phyloP scores from a whole-genome alignment of 257 asterid genomes.

The Apocynum venetum region DNA sequence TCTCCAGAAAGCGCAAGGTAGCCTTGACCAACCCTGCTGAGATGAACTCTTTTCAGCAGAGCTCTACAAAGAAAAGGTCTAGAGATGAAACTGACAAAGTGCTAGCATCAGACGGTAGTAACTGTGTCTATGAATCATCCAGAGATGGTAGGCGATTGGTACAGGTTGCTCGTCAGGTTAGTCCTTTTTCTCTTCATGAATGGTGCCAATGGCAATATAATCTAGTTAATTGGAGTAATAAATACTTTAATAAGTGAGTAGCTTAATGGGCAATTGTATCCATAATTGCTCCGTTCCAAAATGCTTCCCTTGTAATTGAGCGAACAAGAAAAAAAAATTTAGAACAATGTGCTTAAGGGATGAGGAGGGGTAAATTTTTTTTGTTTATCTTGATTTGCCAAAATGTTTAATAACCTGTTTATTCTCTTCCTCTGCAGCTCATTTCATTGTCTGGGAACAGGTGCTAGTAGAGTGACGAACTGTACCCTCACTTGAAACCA shows the following conservation, averaged over 20 bases:
- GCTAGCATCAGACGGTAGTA: constrained; percentile 19
- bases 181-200: constrained; percentile 8
- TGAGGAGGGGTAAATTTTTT: background rate
- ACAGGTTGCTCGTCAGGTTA: constrained; percentile 45
- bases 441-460: constrained; percentile 31
- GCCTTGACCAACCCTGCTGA: constrained; percentile 27
- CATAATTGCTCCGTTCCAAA: background rate
- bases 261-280: background rate
- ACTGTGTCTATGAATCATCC: constrained; percentile 13
- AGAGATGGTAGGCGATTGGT: constrained; percentile 28
- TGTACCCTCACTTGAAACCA: background rate
- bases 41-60: constrained; percentile 19
- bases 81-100: constrained; percentile 15
- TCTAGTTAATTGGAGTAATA: background rate
- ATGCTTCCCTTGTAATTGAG: background rate
- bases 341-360: background rate
- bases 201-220: background rate
- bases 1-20: constrained; percentile 47
- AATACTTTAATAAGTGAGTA: background rate
- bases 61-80: constrained; percentile 18
- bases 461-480: constrained; percentile 11
- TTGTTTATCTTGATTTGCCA: background rate
- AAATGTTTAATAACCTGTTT: background rate
- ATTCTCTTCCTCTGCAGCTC: constrained; percentile 33
- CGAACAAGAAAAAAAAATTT: background rate